phyloP scores from a whole-genome alignment of 495 filamentous ascomycete species.

The Bryoglossum gracile region DNA sequence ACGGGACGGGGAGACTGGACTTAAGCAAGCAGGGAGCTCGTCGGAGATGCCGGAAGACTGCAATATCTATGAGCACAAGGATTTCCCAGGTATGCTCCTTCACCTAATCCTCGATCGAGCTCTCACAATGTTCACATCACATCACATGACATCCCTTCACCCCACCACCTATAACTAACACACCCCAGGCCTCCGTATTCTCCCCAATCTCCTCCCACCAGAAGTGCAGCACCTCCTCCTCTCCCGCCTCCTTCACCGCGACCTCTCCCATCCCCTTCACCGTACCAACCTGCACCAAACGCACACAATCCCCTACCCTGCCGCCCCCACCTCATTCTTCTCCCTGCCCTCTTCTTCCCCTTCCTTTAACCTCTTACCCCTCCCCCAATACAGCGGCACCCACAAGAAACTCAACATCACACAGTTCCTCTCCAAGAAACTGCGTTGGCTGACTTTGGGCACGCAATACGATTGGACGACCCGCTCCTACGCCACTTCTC shows the following conservation, averaged over 20 bases:
- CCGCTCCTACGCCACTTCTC: conserved; percentile 61
- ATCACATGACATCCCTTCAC: too few species aligned
- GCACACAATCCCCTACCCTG: conserved; percentile 63
- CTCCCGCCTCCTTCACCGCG: conserved; percentile 63
- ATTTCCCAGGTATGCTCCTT: conserved; percentile 18
- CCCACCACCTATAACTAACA: not conserved
- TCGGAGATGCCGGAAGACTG: conserved; percentile 1
- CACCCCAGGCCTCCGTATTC: conserved; percentile 59
- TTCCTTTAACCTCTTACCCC: conserved; percentile 47
- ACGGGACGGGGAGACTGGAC: not conserved
- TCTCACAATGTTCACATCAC: too few species aligned
- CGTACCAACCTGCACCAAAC: conserved; percentile 85
- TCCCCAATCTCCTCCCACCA: conserved; percentile 65
- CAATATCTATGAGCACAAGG: conserved; percentile 23
- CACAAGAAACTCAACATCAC: conserved; percentile 66
- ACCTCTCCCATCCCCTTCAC: conserved; percentile 66
- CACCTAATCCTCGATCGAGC: not conserved
- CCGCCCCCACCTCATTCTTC: conserved; percentile 37
- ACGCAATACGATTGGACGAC: conserved; percentile 91
- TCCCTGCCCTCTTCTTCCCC: conserved; percentile 33
- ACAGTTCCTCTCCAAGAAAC: conserved; percentile 63
- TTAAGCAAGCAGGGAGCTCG: not conserved
- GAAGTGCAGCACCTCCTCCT: conserved; percentile 63
- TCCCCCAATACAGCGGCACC: conserved; percentile 58
- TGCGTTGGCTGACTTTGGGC: conserved; percentile 90